phyloP scores from a whole-genome alignment of 2,329 filamentous ascomycete genomes.

The Fusarium vanettenii region DNA sequence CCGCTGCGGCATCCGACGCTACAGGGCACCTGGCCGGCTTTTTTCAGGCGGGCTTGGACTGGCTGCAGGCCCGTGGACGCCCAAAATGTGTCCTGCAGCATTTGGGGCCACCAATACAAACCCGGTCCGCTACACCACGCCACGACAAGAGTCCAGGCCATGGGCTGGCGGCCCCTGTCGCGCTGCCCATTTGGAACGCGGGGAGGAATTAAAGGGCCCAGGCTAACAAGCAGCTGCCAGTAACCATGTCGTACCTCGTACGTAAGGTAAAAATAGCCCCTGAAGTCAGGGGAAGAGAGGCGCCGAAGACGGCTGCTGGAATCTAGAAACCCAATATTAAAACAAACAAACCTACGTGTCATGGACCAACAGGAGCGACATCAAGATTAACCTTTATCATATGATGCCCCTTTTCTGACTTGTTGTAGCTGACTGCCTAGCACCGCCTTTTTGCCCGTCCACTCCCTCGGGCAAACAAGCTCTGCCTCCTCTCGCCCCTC shows the following conservation, averaged over 20 bases:
- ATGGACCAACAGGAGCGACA: constrained; percentile 17
- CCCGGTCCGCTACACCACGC: not conserved
- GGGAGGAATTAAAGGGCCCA: constrained; percentile 34
- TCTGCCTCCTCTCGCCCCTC: not conserved
- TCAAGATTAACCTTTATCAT: constrained; percentile 12
- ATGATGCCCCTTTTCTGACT: not conserved
- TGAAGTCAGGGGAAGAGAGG: constrained; percentile 15
- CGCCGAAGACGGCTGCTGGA: constrained; percentile 9
- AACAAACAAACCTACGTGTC: not conserved
- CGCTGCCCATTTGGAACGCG: constrained; percentile 35
- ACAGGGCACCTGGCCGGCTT: constrained; percentile 19
- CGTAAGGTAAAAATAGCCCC: constrained; percentile 38
- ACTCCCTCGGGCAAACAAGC: not conserved
- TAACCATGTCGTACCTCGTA: constrained; percentile 20
- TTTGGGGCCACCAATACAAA: constrained; percentile 3
- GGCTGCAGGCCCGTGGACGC: constrained; percentile 14
- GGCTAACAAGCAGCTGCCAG: constrained; percentile 18
- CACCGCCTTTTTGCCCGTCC: constrained; percentile 10
- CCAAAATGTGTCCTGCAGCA: constrained; percentile 14
- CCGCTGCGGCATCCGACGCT: constrained; percentile 22
- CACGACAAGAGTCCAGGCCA: not conserved
- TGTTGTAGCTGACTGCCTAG: not conserved
- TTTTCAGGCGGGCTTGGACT: constrained; percentile 26
- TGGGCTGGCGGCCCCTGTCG: constrained; percentile 7
- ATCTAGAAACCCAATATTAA: constrained; percentile 11